Evolutionary conservation across 139 green algal species (phyloP).

Genomic region (Astrephomene gubernaculifera): DNA sequence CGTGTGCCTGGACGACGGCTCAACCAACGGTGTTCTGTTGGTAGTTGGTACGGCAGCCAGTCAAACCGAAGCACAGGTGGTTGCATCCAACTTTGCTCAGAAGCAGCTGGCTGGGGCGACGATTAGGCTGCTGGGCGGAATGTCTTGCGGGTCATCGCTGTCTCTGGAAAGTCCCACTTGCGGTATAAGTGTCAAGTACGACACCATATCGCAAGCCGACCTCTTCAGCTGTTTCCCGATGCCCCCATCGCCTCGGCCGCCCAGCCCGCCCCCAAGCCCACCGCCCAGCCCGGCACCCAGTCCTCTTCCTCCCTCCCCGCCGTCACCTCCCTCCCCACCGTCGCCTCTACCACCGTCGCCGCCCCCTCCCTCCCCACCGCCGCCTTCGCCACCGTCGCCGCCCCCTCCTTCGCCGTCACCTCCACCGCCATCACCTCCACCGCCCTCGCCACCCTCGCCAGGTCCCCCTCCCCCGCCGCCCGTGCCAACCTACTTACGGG

Average conservation of each 20-base stretch:
- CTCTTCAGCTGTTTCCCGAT: constrained; percentile 1
- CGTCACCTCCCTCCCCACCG: not conserved
- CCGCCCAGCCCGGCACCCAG: not conserved
- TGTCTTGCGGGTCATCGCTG: constrained; percentile 9
- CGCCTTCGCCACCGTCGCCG: not conserved
- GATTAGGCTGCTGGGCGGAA: constrained; percentile 10
- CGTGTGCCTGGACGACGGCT: constrained; percentile 31
- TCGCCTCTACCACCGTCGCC: not conserved
- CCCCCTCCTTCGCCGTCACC: not conserved
- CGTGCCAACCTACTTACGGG: not conserved
- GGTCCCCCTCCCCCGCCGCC: not conserved
- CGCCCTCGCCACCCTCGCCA: not conserved
- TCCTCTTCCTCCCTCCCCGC: not conserved
- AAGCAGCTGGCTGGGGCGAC: not conserved
- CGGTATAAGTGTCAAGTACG: not conserved
- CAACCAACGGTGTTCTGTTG: constrained; percentile 22
- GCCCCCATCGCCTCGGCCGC: not conserved
- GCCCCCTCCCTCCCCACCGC: not conserved
- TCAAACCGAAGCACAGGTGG: not conserved
- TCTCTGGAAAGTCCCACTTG: not conserved
- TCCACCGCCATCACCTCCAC: not conserved
- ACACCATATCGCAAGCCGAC: not conserved
- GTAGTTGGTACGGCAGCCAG: constrained; percentile 35
- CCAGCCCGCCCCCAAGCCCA: not conserved
- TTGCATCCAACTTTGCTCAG: not conserved